Conservation (phyloP, 805 yeast genomes). For the Candida namnaoensis region DNA sequence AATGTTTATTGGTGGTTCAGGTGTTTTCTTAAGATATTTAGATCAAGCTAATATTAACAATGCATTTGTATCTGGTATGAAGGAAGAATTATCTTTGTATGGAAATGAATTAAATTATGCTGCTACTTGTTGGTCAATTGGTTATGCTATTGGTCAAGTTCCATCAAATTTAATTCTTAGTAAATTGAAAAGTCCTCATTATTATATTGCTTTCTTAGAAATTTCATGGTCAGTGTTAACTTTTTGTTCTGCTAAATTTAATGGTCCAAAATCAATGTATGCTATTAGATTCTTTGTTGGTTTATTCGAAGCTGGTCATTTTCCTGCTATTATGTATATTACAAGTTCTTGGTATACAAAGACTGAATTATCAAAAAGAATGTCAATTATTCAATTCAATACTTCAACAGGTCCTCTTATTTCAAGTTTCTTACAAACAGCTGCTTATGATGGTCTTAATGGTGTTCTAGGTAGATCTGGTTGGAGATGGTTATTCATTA, state of each 20-base stretch:
- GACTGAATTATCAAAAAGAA: slow-evolving; percentile 40
- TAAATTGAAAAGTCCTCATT: slow-evolving; percentile 32
- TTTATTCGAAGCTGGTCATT: slow-evolving; percentile 42
- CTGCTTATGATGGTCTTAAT: slow-evolving; percentile 21
- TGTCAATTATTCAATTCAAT: slow-evolving; percentile 43
- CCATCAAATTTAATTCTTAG: slow-evolving; percentile 44
- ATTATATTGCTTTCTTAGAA: slow-evolving; percentile 32
- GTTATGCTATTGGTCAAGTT: slow-evolving; percentile 40
- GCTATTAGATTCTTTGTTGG: slow-evolving; percentile 50
- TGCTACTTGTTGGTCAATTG: slow-evolving; percentile 42
- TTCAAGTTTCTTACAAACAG: slow-evolving; percentile 17
- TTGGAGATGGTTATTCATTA: slow-evolving; percentile 60
- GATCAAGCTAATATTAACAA: slow-evolving; percentile 45
- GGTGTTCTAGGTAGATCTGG: slow-evolving; percentile 36
- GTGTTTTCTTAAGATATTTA: slow-evolving; percentile 26
- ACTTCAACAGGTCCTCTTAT: slow-evolving; percentile 46
- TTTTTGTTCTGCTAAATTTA: slow-evolving; percentile 32
- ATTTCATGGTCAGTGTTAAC: slow-evolving; percentile 49
- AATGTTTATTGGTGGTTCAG: slow-evolving; percentile 2
- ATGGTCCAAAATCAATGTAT: slow-evolving; percentile 31
- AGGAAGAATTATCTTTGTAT: slow-evolving; percentile 35
- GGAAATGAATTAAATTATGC: slow-evolving; percentile 49
- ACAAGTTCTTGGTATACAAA: slow-evolving; percentile 41
- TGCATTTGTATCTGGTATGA: slow-evolving; percentile 47
- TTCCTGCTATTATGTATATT: slow-evolving; percentile 40